Evolutionary conservation across 306 rosid genomes (phyloP).

Genomic region (Cotoneaster glaucophyllus): DNA sequence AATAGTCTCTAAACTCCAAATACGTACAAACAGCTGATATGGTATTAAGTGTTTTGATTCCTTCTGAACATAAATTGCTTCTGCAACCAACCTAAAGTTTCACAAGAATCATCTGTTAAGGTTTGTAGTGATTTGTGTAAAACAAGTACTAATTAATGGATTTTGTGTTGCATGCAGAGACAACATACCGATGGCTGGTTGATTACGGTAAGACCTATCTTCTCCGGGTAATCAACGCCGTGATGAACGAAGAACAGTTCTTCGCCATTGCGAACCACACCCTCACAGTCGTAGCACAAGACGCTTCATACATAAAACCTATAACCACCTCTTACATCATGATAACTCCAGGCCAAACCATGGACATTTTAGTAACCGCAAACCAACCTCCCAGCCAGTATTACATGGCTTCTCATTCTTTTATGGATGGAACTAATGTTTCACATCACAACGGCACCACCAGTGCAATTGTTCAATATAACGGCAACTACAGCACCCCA

Average conservation of each 20-base stretch:
- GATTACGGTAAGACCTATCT: constrained; percentile 31
- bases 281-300: constrained; percentile 27
- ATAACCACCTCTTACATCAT: constrained; percentile 23
- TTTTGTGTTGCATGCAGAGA: constrained; percentile 13
- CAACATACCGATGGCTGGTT: constrained; percentile 19
- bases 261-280: constrained; percentile 36
- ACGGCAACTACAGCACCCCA: constrained; percentile 10
- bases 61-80: too few species aligned
- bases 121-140: not conserved
- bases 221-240: constrained; percentile 18
- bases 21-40: too few species aligned
- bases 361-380: constrained; percentile 38
- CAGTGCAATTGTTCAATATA: constrained; percentile 22
- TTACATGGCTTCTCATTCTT: constrained; percentile 28
- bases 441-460: constrained; percentile 7
- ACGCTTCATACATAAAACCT: constrained; percentile 37
- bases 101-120: too few species aligned
- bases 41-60: too few species aligned
- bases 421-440: not conserved
- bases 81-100: too few species aligned
- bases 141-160: not conserved
- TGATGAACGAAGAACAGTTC: constrained; percentile 36
- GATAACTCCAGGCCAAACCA: constrained; percentile 47
- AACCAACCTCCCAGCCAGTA: constrained; percentile 15
- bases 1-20: too few species aligned